A percentile compares a stretch with the other conserved stretches of the same genome.
Evolutionary conservation across 2,329 filamentous ascomycete species (phyloP).

Genomic region (Cladosporium phlei): DNA sequence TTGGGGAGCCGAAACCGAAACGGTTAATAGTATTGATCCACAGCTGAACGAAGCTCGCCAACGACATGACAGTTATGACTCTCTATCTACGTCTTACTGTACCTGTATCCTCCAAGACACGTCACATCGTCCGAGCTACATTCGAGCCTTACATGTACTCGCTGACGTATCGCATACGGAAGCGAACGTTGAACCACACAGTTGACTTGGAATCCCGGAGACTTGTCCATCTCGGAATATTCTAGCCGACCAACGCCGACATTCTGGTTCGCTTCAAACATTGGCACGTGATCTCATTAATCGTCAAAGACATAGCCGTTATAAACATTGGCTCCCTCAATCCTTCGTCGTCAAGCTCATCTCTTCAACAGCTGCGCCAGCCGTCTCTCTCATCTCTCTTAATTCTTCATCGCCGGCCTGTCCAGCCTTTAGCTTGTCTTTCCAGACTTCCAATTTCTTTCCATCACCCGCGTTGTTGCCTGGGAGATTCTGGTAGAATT

Average conservation of each 20-base stretch:
- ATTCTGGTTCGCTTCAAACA: not conserved
- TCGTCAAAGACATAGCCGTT: too few species aligned
- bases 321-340: not conserved
- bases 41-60: too few species aligned
- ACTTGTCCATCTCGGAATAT: not conserved
- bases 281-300: not conserved
- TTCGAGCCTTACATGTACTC: too few species aligned
- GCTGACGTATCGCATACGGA: not conserved
- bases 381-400: conserved; percentile 26
- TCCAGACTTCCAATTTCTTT: conserved; percentile 25
- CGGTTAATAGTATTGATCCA: too few species aligned
- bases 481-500: conserved; percentile 8
- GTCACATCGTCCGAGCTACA: too few species aligned
- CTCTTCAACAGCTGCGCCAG: conserved; percentile 16
- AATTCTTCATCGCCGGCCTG: conserved; percentile 22
- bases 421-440: conserved; percentile 28
- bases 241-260: not conserved
- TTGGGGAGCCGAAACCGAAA: too few species aligned
- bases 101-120: too few species aligned
- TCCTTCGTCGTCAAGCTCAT: not conserved
- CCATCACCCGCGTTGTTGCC: conserved; percentile 22
- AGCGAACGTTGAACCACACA: not conserved
- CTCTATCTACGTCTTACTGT: too few species aligned
- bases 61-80: too few species aligned
- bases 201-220: too few species aligned